These are phyloP conservation scores for Colletotrichum shisoi DNA, from an alignment of 2,329 filamentous ascomycete species.

Conservation along the genomic window DNA sequence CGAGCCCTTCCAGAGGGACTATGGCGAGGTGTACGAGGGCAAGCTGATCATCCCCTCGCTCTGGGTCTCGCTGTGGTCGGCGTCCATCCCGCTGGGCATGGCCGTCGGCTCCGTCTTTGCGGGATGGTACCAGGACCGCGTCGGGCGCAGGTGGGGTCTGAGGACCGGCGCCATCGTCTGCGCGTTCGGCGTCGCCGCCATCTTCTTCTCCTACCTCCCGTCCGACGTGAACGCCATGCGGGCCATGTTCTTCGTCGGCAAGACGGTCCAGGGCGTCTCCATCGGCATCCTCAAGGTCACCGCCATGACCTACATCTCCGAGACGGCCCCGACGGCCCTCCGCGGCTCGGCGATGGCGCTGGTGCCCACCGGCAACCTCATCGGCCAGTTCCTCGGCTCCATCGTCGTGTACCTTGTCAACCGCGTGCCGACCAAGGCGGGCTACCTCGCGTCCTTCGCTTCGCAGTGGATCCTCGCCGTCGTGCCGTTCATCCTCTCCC, in stretches of 20 bases:
- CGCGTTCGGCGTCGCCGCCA: conserved; percentile 41
- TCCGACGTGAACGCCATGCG: conserved; percentile 37
- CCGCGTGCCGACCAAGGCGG: conserved; percentile 34
- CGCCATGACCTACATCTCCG: conserved; percentile 52
- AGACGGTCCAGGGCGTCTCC: conserved; percentile 44
- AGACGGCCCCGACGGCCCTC: conserved; percentile 44
- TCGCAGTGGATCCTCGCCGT: conserved; percentile 43
- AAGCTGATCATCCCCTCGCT: conserved; percentile 42
- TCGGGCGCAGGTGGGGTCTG: conserved; percentile 44
- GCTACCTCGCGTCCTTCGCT: conserved; percentile 43
- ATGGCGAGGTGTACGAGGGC: conserved; percentile 43
- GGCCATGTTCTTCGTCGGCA: conserved; percentile 43
- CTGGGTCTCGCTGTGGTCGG: conserved; percentile 46
- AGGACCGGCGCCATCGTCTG: conserved; percentile 43
- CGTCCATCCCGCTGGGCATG: conserved; percentile 41
- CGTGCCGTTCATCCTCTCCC: conserved; percentile 41
- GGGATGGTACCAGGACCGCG: conserved; percentile 44
- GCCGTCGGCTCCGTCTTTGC: conserved; percentile 43
- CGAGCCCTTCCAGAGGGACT: conserved; percentile 45
- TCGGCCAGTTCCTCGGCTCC: conserved; percentile 44
- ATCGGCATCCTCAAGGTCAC: conserved; percentile 44
- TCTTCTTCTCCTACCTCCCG: conserved; percentile 45
- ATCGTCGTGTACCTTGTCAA: conserved; percentile 43
- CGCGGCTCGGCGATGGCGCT: conserved; percentile 45
- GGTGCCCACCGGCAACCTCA: conserved; percentile 43